Percentiles rank a stretch among this genome's conserved stretches.
These are phyloP conservation scores for Pulveroboletus sp. DNA, from an alignment of 768 basidiomycete genomes.

Conservation along the genomic window DNA sequence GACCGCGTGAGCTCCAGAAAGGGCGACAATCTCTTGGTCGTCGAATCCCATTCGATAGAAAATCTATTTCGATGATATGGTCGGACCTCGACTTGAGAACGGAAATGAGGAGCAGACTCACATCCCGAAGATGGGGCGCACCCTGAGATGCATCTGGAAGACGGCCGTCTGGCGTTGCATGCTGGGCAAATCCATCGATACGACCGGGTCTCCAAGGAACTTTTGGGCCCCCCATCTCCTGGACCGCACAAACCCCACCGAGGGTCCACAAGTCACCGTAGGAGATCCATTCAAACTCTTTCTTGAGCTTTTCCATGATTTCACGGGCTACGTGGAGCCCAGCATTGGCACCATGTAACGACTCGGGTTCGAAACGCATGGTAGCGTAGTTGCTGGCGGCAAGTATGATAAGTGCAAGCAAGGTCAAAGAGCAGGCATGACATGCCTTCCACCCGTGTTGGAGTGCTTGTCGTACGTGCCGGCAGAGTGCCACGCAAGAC, in stretches of 20 bases:
- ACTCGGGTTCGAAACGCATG: conserved; percentile 94
- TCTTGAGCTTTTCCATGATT: conserved; percentile 82
- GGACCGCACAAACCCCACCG: conserved; percentile 84
- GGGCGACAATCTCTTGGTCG: conserved; percentile 96
- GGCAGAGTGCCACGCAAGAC: conserved; percentile 92
- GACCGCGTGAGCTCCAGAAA: conserved; percentile 90
- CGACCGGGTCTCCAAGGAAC: conserved; percentile 93
- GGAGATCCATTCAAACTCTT: conserved; percentile 87
- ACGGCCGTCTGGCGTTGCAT: conserved; percentile 84
- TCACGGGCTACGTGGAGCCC: conserved; percentile 77
- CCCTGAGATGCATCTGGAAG: conserved; percentile 86
- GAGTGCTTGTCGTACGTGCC: conserved; percentile 86
- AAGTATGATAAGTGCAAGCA: conserved; percentile 2
- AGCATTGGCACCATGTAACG: conserved; percentile 77
- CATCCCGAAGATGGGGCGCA: conserved; percentile 76
- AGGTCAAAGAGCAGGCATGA: background rate
- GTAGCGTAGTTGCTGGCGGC: conserved; percentile 87
- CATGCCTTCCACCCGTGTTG: conserved; percentile 75
- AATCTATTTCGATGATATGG: conserved; percentile 33
- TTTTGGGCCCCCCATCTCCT: conserved; percentile 91
- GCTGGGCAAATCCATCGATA: conserved; percentile 72
- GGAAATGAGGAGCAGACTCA: conserved; percentile 29
- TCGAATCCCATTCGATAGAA: conserved; percentile 86
- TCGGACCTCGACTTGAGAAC: background rate
- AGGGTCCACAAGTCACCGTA: conserved; percentile 98